Percentiles rank a stretch among this genome's conserved stretches.
These are phyloP conservation scores for Halophytophthora polymorphica DNA, from an alignment of 352 stramenopile genomes.

Conservation along the genomic window DNA sequence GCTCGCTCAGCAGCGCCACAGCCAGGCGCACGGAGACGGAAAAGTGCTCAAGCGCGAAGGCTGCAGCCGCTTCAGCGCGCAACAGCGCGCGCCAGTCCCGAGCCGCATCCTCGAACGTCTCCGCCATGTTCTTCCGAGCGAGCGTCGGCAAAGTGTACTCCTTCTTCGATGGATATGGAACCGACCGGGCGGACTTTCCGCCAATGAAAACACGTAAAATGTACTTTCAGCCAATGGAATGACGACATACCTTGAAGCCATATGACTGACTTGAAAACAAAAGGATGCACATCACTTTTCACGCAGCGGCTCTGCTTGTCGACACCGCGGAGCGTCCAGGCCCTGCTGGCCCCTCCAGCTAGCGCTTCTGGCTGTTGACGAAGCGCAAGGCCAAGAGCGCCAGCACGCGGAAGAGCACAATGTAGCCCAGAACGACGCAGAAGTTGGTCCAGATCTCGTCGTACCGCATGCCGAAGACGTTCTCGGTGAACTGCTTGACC, in stretches of 20 bases:
- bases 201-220: not conserved
- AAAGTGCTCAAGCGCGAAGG: conserved; percentile 27
- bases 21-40: conserved; percentile 29
- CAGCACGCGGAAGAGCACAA: conserved; percentile 39
- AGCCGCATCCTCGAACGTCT: conserved; percentile 26
- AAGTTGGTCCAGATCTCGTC: conserved; percentile 46
- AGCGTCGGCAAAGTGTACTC: not conserved
- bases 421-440: conserved; percentile 33
- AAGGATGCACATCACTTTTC: not conserved
- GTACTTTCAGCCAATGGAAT: not conserved
- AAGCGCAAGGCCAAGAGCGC: conserved; percentile 43
- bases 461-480: conserved; percentile 48
- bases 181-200: not conserved
- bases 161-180: not conserved
- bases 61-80: conserved; percentile 12
- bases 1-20: conserved; percentile 23
- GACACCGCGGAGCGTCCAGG: not conserved
- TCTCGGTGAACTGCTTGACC: conserved; percentile 44
- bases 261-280: not conserved
- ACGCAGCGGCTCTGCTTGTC: not conserved
- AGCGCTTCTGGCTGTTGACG: conserved; percentile 43
- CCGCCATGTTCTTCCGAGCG: conserved; percentile 10
- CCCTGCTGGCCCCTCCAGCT: conserved; percentile 2
- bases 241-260: not conserved
- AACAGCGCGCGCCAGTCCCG: conserved; percentile 48